Percentiles rank a stretch among this genome's conserved stretches.
phyloP scores from a whole-genome alignment of 345 rosid species.

The Odontarrhena argentea region DNA sequence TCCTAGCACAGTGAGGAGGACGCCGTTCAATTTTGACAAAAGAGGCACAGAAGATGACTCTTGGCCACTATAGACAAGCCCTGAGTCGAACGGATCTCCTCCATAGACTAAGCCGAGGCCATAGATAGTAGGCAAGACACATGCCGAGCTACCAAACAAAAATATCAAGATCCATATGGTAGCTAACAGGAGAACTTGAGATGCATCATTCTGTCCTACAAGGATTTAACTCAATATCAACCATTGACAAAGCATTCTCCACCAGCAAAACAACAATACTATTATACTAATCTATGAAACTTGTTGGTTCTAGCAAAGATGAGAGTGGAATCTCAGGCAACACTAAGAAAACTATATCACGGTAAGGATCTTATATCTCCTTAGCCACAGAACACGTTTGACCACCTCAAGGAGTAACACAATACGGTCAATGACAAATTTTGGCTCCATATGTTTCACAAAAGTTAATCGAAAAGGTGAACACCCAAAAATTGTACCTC shows the following conservation, averaged over 20 bases:
- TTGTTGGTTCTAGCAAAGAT: neutral
- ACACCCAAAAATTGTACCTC: slow-evolving; percentile 59
- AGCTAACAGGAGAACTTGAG: slow-evolving; percentile 81
- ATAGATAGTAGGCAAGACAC: slow-evolving; percentile 62
- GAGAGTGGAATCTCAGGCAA: slow-evolving; percentile 1
- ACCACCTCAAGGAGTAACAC: no score
- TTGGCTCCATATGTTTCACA: neutral
- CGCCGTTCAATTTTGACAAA: slow-evolving; percentile 54
- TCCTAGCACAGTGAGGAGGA: slow-evolving; percentile 70
- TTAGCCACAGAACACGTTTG: neutral
- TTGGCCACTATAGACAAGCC: slow-evolving; percentile 48
- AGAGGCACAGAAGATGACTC: slow-evolving; percentile 47
- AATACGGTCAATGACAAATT: no score
- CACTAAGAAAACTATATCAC: neutral
- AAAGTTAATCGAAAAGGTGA: slow-evolving; percentile 14
- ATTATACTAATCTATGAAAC: neutral
- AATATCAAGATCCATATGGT: slow-evolving; percentile 86
- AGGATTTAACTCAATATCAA: slow-evolving; percentile 66
- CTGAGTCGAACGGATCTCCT: slow-evolving; percentile 53
- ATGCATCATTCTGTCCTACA: slow-evolving; percentile 98
- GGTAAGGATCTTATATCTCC: neutral
- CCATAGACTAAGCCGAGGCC: slow-evolving; percentile 60
- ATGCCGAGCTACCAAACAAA: slow-evolving; percentile 64
- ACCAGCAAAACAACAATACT: slow-evolving; percentile 19
- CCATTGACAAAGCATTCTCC: slow-evolving; percentile 28